Evolutionary conservation across 371 early-diverging fungal species (phyloP).

Genomic region (Circinella umbellata): DNA sequence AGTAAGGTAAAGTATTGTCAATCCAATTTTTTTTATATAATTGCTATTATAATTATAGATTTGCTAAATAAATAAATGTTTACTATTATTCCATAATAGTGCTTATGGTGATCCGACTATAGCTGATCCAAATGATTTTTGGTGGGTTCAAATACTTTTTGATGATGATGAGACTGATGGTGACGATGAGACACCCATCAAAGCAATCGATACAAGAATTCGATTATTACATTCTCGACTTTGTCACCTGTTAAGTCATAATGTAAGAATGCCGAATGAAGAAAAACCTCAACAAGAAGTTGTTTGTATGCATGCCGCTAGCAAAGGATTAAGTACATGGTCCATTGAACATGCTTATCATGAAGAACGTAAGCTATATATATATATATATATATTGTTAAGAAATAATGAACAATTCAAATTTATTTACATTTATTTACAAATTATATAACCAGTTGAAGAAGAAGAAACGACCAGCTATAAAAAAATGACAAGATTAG

Average conservation of each 20-base stretch:
- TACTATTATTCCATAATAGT: constrained; percentile 10
- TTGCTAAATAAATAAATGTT: no score
- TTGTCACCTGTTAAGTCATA: constrained; percentile 38
- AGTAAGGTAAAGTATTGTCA: constrained; percentile 38
- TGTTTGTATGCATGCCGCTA: constrained; percentile 72
- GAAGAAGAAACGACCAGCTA: constrained; percentile 19
- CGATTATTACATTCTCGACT: constrained; percentile 68
- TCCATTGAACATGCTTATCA: constrained; percentile 52
- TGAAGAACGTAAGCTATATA: constrained; percentile 27
- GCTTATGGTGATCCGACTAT: constrained; percentile 26
- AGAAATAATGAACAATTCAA: not conserved
- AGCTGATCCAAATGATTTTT: constrained; percentile 29
- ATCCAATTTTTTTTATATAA: constrained; percentile 13
- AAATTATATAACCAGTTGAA: constrained; percentile 15
- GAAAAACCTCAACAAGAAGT: constrained; percentile 88
- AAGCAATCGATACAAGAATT: constrained; percentile 56
- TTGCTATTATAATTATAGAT: no score
- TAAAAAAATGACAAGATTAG: constrained; percentile 15
- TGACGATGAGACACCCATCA: constrained; percentile 22
- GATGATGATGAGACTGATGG: constrained; percentile 19
- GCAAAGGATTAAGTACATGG: constrained; percentile 62
- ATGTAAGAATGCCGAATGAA: constrained; percentile 22
- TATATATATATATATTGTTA: not conserved
- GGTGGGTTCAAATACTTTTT: constrained; percentile 29
- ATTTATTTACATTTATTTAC: not conserved